phyloP scores from a whole-genome alignment of 164 flowering plant genomes.

The Tinospora cordifolia region DNA sequence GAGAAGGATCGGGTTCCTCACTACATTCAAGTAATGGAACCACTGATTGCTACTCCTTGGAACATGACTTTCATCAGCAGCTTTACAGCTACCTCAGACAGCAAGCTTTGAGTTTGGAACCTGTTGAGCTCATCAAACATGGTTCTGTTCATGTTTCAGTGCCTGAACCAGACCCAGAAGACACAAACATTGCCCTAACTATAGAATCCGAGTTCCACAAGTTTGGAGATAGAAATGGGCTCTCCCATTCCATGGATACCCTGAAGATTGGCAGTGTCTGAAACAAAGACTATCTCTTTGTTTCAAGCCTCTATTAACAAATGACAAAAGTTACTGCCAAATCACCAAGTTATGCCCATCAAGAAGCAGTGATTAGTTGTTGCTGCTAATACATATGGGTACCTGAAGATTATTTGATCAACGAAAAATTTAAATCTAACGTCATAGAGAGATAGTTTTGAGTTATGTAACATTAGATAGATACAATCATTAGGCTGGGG shows the following conservation, averaged over 20 bases:
- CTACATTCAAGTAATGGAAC: slow-evolving; percentile 25
- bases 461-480: slow-evolving; percentile 10
- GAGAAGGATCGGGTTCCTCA: slow-evolving; percentile 70
- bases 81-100: slow-evolving; percentile 61
- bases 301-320: background rate
- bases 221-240: slow-evolving; percentile 27
- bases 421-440: background rate
- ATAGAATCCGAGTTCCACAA: slow-evolving; percentile 60
- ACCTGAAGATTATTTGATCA: background rate
- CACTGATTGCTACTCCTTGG: slow-evolving; percentile 55
- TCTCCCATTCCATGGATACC: slow-evolving; percentile 21
- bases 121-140: slow-evolving; percentile 37
- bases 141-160: slow-evolving; percentile 68
- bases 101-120: slow-evolving; percentile 28
- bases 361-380: background rate
- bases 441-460: slow-evolving; percentile 6
- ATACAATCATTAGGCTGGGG: background rate
- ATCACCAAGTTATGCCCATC: background rate
- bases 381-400: background rate
- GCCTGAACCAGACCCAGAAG: slow-evolving; percentile 53
- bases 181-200: slow-evolving; percentile 43
- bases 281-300: background rate
- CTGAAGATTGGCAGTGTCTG: slow-evolving; percentile 21
- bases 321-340: background rate
- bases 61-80: slow-evolving; percentile 73